These are phyloP conservation scores for Fusarium staphyleae DNA, from an alignment of 2,329 filamentous ascomycete species.

Conservation along the genomic window DNA sequence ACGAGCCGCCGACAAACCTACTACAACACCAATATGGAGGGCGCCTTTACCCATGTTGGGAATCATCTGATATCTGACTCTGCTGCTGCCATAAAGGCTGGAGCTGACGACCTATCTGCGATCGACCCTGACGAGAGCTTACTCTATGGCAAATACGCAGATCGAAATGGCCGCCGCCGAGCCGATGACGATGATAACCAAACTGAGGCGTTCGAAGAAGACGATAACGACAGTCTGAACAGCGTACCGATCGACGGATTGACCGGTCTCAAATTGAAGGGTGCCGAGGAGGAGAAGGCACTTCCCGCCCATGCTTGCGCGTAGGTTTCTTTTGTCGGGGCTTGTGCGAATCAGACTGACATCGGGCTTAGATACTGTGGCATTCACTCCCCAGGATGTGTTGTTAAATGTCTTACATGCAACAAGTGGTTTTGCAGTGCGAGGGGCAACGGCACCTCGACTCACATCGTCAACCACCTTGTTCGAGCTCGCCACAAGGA, in stretches of 20 bases:
- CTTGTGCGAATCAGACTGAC: constrained; percentile 35
- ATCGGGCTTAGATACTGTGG: constrained; percentile 78
- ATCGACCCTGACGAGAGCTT: constrained; percentile 82
- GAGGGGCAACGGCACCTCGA: constrained; percentile 93
- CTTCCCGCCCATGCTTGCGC: constrained; percentile 95
- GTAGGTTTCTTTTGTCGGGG: constrained; percentile 60
- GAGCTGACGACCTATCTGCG: constrained; percentile 74
- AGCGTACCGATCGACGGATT: constrained; percentile 82
- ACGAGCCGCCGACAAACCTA: constrained; percentile 34
- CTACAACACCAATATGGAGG: constrained; percentile 69
- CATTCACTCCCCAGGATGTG: constrained; percentile 92
- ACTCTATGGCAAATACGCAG: constrained; percentile 73
- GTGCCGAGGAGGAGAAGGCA: constrained; percentile 81
- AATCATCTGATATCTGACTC: constrained; percentile 88
- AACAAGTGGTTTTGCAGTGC: constrained; percentile 99
- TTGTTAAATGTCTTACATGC: constrained; percentile 95
- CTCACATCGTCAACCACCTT: constrained; percentile 97
- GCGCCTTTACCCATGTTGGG: constrained; percentile 85
- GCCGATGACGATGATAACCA: constrained; percentile 91
- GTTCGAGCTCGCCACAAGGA: constrained; percentile 98
- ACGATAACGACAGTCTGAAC: constrained; percentile 77
- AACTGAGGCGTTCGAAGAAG: constrained; percentile 82
- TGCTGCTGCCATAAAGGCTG: constrained; percentile 86
- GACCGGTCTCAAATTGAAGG: constrained; percentile 67
- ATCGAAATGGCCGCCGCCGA: constrained; percentile 68